A percentile compares a stretch with the other conserved stretches of the same genome.
phyloP scores from a whole-genome alignment of 73 alveolate genomes.

The Diophrys sp. region DNA sequence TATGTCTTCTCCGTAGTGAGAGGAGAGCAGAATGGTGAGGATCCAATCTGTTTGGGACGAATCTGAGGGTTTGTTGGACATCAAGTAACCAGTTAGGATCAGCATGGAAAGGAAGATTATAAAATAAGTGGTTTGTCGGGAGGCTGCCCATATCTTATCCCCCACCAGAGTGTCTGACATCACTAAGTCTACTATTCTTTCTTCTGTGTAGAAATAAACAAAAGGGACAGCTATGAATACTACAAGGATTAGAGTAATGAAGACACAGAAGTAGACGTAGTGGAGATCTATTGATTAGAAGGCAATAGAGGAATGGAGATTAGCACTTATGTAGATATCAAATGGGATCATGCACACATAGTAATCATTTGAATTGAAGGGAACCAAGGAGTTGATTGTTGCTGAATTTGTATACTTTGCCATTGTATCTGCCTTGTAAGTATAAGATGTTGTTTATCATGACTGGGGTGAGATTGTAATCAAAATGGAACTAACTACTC shows the following conservation, averaged over 20 bases:
- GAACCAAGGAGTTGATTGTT: too few species aligned
- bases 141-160: neutral
- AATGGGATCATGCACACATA: constrained; percentile 71
- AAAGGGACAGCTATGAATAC: constrained; percentile 63
- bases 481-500: too few species aligned
- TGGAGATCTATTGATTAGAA: neutral
- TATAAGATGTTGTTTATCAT: too few species aligned
- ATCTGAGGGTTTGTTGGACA: neutral
- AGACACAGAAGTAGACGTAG: constrained; percentile 23
- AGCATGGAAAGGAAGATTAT: neutral
- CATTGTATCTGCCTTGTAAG: too few species aligned
- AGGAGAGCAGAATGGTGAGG: neutral
- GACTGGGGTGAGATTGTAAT: too few species aligned
- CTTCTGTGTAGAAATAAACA: constrained; percentile 67
- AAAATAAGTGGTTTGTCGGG: neutral
- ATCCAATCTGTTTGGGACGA: constrained; percentile 7
- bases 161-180: constrained; percentile 6
- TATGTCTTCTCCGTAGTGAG: constrained; percentile 9
- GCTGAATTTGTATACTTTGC: too few species aligned
- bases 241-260: constrained; percentile 35
- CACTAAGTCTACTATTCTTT: constrained; percentile 49
- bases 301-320: constrained; percentile 4
- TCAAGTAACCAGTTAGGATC: neutral
- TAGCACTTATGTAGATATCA: constrained; percentile 56
- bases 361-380: too few species aligned